Percentiles rank a stretch among this genome's conserved stretches.
These are phyloP conservation scores for Fusarium torreyae DNA, from an alignment of 2,329 filamentous ascomycete genomes.

Conservation along the genomic window DNA sequence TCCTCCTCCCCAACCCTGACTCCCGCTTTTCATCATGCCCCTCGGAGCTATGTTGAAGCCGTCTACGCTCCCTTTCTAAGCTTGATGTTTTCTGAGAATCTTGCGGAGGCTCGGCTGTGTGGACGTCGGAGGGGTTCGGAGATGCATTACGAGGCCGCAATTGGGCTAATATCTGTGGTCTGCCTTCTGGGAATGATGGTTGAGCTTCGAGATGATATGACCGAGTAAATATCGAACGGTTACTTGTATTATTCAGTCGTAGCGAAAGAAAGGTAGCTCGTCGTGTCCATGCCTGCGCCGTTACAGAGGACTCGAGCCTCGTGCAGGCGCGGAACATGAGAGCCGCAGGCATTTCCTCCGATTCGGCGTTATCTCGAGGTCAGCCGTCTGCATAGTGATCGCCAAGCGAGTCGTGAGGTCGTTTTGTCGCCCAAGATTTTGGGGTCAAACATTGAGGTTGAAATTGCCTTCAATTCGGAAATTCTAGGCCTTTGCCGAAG, in stretches of 20 bases:
- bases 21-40: neutral
- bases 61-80: neutral
- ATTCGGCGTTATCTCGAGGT: slow-evolving; percentile 40
- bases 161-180: slow-evolving; percentile 40
- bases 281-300: slow-evolving; percentile 36
- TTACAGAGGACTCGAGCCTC: slow-evolving; percentile 43
- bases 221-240: slow-evolving; percentile 20
- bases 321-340: slow-evolving; percentile 45
- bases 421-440: slow-evolving; percentile 8
- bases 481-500: slow-evolving; percentile 39
- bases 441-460: slow-evolving; percentile 12
- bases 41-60: neutral
- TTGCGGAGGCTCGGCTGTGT: slow-evolving; percentile 1
- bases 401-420: slow-evolving; percentile 18
- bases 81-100: neutral
- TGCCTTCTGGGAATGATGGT: neutral
- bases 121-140: slow-evolving; percentile 17
- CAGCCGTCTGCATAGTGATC: slow-evolving; percentile 43
- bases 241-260: slow-evolving; percentile 23
- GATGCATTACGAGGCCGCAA: slow-evolving; percentile 23
- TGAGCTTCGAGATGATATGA: slow-evolving; percentile 26
- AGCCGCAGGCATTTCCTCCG: slow-evolving; percentile 47
- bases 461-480: slow-evolving; percentile 12
- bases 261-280: slow-evolving; percentile 30
- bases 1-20: neutral